Percentiles rank a stretch among this genome's conserved stretches.
phyloP scores from a whole-genome alignment of 1,284 basidiomycete species.

The Leccinum solheimii region DNA sequence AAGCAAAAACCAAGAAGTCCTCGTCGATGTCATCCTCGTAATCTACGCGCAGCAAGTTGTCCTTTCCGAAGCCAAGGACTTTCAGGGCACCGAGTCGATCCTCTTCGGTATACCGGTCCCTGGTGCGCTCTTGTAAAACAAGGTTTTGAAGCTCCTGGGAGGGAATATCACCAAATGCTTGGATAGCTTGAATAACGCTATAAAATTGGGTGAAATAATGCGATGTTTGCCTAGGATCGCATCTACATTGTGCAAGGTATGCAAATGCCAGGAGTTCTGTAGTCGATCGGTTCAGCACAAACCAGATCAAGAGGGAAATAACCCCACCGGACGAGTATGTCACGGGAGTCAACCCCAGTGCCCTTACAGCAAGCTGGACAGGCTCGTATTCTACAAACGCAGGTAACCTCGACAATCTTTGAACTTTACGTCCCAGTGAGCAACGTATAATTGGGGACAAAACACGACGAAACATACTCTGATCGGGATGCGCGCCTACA shows the following conservation, averaged over 20 bases:
- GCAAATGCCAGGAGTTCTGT: slow-evolving; percentile 71
- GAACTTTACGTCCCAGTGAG: slow-evolving; percentile 41
- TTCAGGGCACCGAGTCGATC: slow-evolving; percentile 50
- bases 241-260: slow-evolving; percentile 76
- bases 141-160: slow-evolving; percentile 54
- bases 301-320: not conserved
- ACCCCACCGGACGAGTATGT: slow-evolving; percentile 62
- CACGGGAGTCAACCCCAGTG: slow-evolving; percentile 62
- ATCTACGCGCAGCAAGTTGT: slow-evolving; percentile 58
- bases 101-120: slow-evolving; percentile 60
- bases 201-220: slow-evolving; percentile 61
- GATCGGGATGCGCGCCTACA: slow-evolving; percentile 73
- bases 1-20: slow-evolving; percentile 66
- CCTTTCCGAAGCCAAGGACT: slow-evolving; percentile 65
- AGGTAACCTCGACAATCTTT: slow-evolving; percentile 48
- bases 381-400: slow-evolving; percentile 40
- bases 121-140: slow-evolving; percentile 55
- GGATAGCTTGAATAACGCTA: slow-evolving; percentile 49
- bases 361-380: slow-evolving; percentile 43
- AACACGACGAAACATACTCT: slow-evolving; percentile 49
- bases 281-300: slow-evolving; percentile 4
- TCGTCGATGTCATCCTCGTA: slow-evolving; percentile 69
- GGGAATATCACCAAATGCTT: slow-evolving; percentile 44
- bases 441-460: not conserved
- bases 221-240: slow-evolving; percentile 63